Evolutionary conservation across 1,284 basidiomycete species (phyloP), one percentile per base, ranked within the genome.

Genomic region (Earliella scabrosa): DNA sequence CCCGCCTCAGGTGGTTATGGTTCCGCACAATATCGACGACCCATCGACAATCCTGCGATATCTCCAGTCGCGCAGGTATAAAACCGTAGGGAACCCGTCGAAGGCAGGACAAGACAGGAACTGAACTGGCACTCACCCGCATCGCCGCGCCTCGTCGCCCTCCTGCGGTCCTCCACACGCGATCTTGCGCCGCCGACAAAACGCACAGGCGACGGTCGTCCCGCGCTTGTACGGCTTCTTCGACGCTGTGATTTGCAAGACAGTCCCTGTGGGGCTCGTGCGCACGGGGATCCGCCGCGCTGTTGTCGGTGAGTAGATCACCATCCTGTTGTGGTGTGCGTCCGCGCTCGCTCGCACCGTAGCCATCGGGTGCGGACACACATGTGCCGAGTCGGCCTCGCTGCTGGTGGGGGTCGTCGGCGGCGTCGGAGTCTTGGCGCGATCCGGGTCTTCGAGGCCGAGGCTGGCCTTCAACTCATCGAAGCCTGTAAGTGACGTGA

Each of bases 101-200:
- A 10, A 7, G 3, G 35, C 27, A 32, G 29, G 44, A 29, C 38
- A 40, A 40, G 23, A 14, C 20, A 41, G 6, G 24, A 23, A 41
- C 27, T 11, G 31, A 23, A 23, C 2, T 13, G 43, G 24, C 20
- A 64, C 75, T 67, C 63, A 77, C 75, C 66, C 70, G 67, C 75
- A 77, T 1, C 68, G 64, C 48, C 58, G 51, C 49, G 67, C 63
- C 46, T 59, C 48, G 36, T 66, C 69, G 18, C 65, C 70, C 45
- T 65, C 67, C 24, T 61, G 46, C 34, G 74, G 72, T 6, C 74
- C 71, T 13, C 75, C 72, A 58, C 77, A 78, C 21, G 72, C 74
- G 50, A 78, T 76, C 69, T 78, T 78, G 40, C 77, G 70, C 35
- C 71, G 70, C 26, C 76, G 62, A 57, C 77, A 78, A 61, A 76